Evolutionary conservation across 129 eudicot species (phyloP).

Genomic region (Heracleum sosnowskyi): DNA sequence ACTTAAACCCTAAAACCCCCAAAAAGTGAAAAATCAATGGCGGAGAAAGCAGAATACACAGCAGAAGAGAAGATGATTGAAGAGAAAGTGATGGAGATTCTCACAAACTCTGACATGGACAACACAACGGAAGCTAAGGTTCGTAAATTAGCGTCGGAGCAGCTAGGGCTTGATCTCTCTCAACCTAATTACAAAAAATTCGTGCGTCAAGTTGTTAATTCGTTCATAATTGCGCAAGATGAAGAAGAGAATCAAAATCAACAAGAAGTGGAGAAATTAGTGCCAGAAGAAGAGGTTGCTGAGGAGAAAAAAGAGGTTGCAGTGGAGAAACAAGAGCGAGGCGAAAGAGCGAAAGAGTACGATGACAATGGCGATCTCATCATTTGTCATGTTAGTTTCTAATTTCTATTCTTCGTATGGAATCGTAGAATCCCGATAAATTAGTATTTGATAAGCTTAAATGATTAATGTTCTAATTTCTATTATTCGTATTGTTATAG

Average conservation of each 20-base stretch:
- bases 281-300: not conserved
- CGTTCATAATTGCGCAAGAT: constrained; percentile 38
- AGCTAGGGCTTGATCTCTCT: constrained; percentile 67
- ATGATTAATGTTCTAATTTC: no score
- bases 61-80: constrained; percentile 27
- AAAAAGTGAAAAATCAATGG: constrained; percentile 4
- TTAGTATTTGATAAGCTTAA: not conserved
- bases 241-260: constrained; percentile 16
- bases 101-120: constrained; percentile 59
- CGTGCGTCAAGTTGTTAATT: constrained; percentile 53
- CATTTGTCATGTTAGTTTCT: constrained; percentile 55
- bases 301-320: not conserved
- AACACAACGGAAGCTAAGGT: constrained; percentile 64
- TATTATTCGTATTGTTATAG: no score
- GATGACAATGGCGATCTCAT: constrained; percentile 92
- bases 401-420: not conserved
- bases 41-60: not conserved
- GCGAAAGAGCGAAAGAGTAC: constrained; percentile 46
- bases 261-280: constrained; percentile 32
- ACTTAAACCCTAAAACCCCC: not conserved
- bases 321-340: constrained; percentile 15
- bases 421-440: not conserved
- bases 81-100: constrained; percentile 60
- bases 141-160: constrained; percentile 60
- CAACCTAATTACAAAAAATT: constrained; percentile 46